A percentile compares a stretch with the other conserved stretches of the same genome.
These are phyloP conservation scores for Biscogniauxia sp. DNA, from an alignment of 2,329 filamentous ascomycete genomes.

Conservation along the genomic window DNA sequence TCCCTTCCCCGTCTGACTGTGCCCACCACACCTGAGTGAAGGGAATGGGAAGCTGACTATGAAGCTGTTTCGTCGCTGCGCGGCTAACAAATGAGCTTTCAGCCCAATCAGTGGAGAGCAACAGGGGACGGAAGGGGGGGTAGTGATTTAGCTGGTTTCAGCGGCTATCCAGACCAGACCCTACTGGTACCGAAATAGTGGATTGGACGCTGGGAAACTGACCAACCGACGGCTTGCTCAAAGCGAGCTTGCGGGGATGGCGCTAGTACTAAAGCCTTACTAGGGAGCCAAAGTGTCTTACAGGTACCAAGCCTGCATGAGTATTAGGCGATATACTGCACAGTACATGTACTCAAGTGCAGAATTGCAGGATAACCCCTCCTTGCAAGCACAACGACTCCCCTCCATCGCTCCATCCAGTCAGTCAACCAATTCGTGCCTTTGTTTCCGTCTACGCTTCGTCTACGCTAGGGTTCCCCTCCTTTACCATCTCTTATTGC, in stretches of 20 bases:
- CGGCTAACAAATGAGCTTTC: not conserved
- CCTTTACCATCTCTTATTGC: not conserved
- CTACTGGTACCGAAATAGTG: constrained; percentile 16
- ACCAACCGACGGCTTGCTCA: constrained; percentile 18
- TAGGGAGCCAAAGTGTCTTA: not conserved
- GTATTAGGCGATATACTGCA: not conserved
- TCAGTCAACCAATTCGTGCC: not conserved
- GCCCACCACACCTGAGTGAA: no score
- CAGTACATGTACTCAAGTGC: not conserved
- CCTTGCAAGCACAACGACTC: no score
- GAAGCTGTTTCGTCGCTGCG: not conserved
- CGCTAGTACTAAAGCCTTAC: not conserved
- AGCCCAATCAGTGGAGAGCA: constrained; percentile 13
- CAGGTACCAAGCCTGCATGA: not conserved
- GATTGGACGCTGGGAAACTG: constrained; percentile 13
- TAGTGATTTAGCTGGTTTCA: constrained; percentile 14
- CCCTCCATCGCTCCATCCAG: not conserved
- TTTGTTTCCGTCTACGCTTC: not conserved
- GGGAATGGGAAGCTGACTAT: not conserved
- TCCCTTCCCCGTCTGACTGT: not conserved
- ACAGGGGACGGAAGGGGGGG: not conserved
- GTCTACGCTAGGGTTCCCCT: not conserved
- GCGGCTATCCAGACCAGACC: constrained; percentile 1
- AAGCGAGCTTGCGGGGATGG: constrained; percentile 19
- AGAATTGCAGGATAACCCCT: not conserved